These are phyloP conservation scores for Talaromyces proteolyticus DNA, from an alignment of 495 filamentous ascomycete genomes.

Conservation along the genomic window DNA sequence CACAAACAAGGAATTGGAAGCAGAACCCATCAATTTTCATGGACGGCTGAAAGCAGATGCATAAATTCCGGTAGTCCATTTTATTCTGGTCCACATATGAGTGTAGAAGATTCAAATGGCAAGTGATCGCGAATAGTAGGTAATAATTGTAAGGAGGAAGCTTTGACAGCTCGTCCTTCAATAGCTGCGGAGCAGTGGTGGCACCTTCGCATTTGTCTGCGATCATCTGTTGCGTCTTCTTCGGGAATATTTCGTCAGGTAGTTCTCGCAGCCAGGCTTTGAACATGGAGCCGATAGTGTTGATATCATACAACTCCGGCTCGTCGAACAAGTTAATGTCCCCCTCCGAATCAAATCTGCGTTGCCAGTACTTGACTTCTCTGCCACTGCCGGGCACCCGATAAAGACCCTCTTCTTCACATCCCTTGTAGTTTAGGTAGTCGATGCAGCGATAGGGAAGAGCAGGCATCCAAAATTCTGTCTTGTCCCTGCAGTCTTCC, in stretches of 20 bases:
- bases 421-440: constrained; percentile 86
- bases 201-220: constrained; percentile 67
- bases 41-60: constrained; percentile 91
- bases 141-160: constrained; percentile 93
- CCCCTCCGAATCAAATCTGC: constrained; percentile 74
- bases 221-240: constrained; percentile 68
- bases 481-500: constrained; percentile 82
- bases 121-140: constrained; percentile 91
- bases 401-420: constrained; percentile 86
- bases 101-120: constrained; percentile 81
- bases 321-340: constrained; percentile 85
- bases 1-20: constrained; percentile 84
- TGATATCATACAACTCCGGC: constrained; percentile 83
- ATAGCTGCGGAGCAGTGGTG: constrained; percentile 67
- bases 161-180: constrained; percentile 85
- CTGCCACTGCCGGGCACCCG: constrained; percentile 78
- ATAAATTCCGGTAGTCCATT: constrained; percentile 89
- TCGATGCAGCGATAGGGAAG: constrained; percentile 90
- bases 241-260: constrained; percentile 86
- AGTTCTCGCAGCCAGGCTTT: constrained; percentile 91
- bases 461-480: constrained; percentile 95
- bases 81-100: constrained; percentile 84
- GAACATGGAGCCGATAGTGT: constrained; percentile 87
- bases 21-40: constrained; percentile 87
- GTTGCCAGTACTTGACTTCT: constrained; percentile 82